Percentiles rank a stretch among this genome's conserved stretches.
These are phyloP conservation scores for Heliamphora pulchella DNA, from an alignment of 179 eudicot genomes.

Conservation along the genomic window DNA sequence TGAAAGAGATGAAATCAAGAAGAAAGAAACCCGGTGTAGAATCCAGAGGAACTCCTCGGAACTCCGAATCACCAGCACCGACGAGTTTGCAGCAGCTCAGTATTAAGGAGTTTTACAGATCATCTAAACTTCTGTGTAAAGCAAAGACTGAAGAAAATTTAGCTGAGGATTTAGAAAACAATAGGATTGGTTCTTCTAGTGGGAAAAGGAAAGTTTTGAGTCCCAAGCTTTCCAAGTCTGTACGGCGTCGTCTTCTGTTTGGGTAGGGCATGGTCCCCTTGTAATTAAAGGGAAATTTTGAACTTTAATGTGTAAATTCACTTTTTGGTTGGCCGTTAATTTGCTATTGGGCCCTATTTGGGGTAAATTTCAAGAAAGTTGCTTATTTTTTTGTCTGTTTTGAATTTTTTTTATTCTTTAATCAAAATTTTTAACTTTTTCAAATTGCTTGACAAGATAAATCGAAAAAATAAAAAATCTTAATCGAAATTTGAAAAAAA, in stretches of 20 bases:
- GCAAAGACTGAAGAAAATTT: constrained; percentile 27
- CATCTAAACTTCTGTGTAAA: constrained; percentile 39
- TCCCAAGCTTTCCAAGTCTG: constrained; percentile 64
- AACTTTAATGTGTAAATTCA: constrained; percentile 1
- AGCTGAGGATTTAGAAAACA: constrained; percentile 14
- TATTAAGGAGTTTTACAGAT: constrained; percentile 66
- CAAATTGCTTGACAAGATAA: no score
- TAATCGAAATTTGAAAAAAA: no score
- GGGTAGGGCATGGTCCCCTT: constrained; percentile 19
- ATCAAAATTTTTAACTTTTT: no score
- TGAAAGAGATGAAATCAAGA: constrained; percentile 48
- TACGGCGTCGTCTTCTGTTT: constrained; percentile 68
- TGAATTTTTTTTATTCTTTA: no score
- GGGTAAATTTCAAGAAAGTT: no score
- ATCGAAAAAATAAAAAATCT: no score
- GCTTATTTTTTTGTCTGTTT: no score
- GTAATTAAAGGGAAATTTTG: constrained; percentile 8
- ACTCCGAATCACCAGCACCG: constrained; percentile 30
- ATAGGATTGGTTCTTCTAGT: constrained; percentile 25
- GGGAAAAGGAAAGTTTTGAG: constrained; percentile 37
- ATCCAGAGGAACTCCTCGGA: constrained; percentile 26
- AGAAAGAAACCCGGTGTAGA: constrained; percentile 23
- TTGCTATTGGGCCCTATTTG: not conserved
- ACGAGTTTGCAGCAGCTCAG: constrained; percentile 50
- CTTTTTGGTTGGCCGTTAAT: not conserved